Evolutionary conservation across 2,329 filamentous ascomycete genomes (phyloP).

Genomic region (Arachnomyces sp.): DNA sequence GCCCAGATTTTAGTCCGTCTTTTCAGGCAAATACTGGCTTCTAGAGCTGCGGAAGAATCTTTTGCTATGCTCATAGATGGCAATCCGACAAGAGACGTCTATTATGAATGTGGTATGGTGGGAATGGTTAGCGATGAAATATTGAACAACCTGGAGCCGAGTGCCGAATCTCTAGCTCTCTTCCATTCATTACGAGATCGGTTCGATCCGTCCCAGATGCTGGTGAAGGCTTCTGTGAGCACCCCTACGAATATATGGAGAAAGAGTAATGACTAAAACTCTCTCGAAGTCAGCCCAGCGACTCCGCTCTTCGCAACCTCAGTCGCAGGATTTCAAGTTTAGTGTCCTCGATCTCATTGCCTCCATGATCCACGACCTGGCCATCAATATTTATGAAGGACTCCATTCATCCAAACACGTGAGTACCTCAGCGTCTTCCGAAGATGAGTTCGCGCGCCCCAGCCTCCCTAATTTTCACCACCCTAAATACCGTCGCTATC

Average conservation of each 20-base stretch:
- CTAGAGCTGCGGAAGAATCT: constrained; percentile 6
- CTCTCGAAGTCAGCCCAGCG: constrained; percentile 5
- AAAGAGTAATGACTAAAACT: constrained; percentile 2
- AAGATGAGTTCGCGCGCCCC: not conserved
- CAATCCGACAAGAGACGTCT: constrained; percentile 5
- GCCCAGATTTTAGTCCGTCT: constrained; percentile 2
- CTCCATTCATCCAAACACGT: constrained; percentile 6
- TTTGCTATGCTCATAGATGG: constrained; percentile 9
- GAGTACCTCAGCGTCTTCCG: not conserved
- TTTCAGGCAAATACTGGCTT: constrained; percentile 5
- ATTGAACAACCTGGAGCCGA: constrained; percentile 3
- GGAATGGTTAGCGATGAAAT: constrained; percentile 5
- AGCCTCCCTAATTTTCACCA: constrained; percentile 2
- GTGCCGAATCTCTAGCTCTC: constrained; percentile 5
- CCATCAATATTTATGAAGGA: constrained; percentile 6
- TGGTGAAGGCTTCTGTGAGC: constrained; percentile 6
- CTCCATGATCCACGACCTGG: constrained; percentile 7
- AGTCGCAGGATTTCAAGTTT: constrained; percentile 5
- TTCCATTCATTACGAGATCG: constrained; percentile 7
- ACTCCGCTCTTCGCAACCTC: constrained; percentile 6
- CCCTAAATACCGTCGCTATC: constrained; percentile 2
- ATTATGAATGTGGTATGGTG: constrained; percentile 3
- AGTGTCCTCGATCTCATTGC: constrained; percentile 7
- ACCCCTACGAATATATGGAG: constrained; percentile 1
- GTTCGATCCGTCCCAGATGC: constrained; percentile 4